These are phyloP conservation scores for Ustilago sp. DNA, from an alignment of 1,284 basidiomycete genomes.

Conservation along the genomic window DNA sequence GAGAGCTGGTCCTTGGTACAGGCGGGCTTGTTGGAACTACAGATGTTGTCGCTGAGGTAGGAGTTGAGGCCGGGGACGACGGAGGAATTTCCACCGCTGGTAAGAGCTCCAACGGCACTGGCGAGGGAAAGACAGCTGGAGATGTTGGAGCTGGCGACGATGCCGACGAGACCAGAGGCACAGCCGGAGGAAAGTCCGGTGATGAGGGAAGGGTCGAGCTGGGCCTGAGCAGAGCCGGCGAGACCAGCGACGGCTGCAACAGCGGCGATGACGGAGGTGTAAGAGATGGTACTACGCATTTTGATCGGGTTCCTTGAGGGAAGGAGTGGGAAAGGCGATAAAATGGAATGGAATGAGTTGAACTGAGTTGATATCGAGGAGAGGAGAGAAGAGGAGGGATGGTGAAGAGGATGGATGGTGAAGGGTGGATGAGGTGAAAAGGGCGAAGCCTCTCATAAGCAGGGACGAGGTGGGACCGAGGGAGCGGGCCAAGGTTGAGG, in stretches of 20 bases:
- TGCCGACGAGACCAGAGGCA: conserved; percentile 25
- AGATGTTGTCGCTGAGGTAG: conserved; percentile 37
- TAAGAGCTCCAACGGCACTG: conserved; percentile 38
- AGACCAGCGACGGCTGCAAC: conserved; percentile 18
- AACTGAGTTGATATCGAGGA: too few relatives aligned
- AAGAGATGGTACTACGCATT: conserved; percentile 27
- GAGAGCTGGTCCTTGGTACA: conserved; percentile 24
- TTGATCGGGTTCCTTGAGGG: not conserved
- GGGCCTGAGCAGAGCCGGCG: conserved; percentile 23
- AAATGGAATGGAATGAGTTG: not conserved
- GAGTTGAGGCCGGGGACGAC: conserved; percentile 32
- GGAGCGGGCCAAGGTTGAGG: not conserved
- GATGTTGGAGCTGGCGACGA: conserved; percentile 44
- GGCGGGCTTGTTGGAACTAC: conserved; percentile 24
- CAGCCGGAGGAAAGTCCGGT: conserved; percentile 42
- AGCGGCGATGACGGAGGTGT: conserved; percentile 25
- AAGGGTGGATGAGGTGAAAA: not conserved
- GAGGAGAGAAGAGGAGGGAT: not conserved
- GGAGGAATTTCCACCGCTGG: conserved; percentile 29
- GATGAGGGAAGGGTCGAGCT: conserved; percentile 49
- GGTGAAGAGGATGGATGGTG: not conserved
- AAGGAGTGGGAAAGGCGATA: not conserved
- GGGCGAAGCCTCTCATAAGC: not conserved
- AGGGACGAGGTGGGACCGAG: not conserved
- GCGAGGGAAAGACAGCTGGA: conserved; percentile 39